Percentiles rank a stretch among this genome's conserved stretches.
Conservation (phyloP, 2,329 filamentous ascomycete genomes). For the Parastagonospora nodorum region DNA sequence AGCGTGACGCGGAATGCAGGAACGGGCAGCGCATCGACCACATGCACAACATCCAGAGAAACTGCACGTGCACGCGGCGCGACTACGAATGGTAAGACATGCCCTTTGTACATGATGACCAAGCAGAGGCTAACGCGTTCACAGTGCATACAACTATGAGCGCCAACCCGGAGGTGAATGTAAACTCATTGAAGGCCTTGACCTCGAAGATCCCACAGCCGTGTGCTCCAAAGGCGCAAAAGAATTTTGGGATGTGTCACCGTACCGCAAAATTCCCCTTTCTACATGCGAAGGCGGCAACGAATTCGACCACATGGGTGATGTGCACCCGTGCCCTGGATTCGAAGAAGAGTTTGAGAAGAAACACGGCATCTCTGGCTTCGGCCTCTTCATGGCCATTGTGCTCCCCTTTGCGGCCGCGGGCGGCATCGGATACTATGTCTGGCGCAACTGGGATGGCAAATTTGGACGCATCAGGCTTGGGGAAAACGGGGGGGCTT, state of each 20-base stretch:
- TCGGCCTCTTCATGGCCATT: conserved; percentile 84
- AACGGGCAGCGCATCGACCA: conserved; percentile 71
- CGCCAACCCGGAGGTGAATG: conserved; percentile 78
- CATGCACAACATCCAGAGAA: conserved; percentile 70
- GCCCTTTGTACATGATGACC: neutral
- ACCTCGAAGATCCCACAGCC: conserved; percentile 64
- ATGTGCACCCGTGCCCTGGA: conserved; percentile 70
- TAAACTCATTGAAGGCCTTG: conserved; percentile 72
- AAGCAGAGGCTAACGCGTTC: conserved; percentile 12
- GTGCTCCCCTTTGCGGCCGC: conserved; percentile 75
- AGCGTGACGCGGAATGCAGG: conserved; percentile 76
- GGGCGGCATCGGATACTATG: conserved; percentile 76
- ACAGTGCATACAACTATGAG: conserved; percentile 91
- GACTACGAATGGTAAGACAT: conserved; percentile 88
- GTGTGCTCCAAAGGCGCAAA: conserved; percentile 69
- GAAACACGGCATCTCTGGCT: conserved; percentile 70
- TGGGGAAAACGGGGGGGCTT: conserved; percentile 62
- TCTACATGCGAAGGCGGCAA: conserved; percentile 81
- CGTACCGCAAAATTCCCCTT: conserved; percentile 87
- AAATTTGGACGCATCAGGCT: conserved; percentile 91
- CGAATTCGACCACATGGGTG: conserved; percentile 71
- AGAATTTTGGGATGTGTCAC: conserved; percentile 85
- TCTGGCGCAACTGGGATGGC: conserved; percentile 81
- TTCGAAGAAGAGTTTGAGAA: conserved; percentile 83
- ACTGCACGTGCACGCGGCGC: conserved; percentile 80